These are phyloP conservation scores for Artemisia annua DNA, from an alignment of 129 eudicot genomes.

Conservation along the genomic window DNA sequence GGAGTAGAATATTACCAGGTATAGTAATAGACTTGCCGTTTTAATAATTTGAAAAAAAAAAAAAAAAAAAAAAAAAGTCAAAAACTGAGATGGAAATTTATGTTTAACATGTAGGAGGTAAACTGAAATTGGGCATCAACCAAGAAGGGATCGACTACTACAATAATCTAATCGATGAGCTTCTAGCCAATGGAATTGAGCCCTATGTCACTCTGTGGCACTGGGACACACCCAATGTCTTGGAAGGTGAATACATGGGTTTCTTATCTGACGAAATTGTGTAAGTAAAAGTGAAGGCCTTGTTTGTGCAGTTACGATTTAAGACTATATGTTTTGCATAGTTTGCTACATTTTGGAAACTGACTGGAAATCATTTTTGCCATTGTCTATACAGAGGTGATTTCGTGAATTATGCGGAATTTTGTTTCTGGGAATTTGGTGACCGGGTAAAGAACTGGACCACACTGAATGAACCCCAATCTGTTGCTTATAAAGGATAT, in stretches of 20 bases:
- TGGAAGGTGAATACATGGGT: constrained; percentile 37
- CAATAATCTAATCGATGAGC: constrained; percentile 37
- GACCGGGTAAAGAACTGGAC: constrained; percentile 38
- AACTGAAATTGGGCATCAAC: constrained; percentile 29
- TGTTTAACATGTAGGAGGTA: constrained; percentile 25
- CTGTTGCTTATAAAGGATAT: constrained; percentile 25
- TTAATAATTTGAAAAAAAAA: not conserved
- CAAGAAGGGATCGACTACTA: constrained; percentile 39
- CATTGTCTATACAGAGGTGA: constrained; percentile 10
- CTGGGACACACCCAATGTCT: constrained; percentile 36
- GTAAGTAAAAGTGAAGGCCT: constrained; percentile 24
- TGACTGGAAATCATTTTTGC: not conserved
- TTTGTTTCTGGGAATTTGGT: constrained; percentile 38
- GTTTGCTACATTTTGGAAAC: not conserved
- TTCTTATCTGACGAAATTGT: constrained; percentile 28
- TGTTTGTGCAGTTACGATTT: not conserved
- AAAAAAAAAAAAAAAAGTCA: not conserved
- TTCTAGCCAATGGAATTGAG: constrained; percentile 29
- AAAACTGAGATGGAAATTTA: not conserved
- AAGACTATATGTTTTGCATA: not conserved
- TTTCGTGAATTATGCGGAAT: constrained; percentile 25
- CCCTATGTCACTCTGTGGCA: constrained; percentile 38
- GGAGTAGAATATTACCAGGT: constrained; percentile 43
- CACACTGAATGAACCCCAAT: constrained; percentile 33
- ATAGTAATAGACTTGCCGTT: not conserved